phyloP scores from a whole-genome alignment of 768 basidiomycete genomes.

The Hirschioporus abietinus region DNA sequence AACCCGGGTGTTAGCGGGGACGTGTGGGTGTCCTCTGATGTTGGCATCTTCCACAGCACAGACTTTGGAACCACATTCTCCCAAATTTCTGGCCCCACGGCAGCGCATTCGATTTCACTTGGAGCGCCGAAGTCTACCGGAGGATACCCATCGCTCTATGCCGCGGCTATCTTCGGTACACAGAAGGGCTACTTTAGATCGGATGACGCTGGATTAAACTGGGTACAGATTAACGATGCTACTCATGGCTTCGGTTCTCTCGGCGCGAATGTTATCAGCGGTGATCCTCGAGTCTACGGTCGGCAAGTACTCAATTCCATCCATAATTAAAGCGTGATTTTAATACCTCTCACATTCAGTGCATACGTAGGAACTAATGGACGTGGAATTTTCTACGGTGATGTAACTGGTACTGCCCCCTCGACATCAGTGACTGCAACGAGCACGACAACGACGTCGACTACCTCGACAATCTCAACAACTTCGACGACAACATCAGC shows the following conservation, averaged over 20 bases:
- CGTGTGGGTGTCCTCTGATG: conserved; percentile 59
- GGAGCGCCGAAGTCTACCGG: conserved; percentile 43
- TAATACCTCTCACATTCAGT: conserved; percentile 22
- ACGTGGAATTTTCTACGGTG: conserved; percentile 49
- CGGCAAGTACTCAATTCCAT: conserved; percentile 40
- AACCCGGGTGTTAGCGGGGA: conserved; percentile 51
- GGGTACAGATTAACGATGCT: conserved; percentile 56
- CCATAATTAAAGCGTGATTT: not conserved
- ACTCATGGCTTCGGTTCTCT: conserved; percentile 52
- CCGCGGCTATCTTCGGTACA: conserved; percentile 45
- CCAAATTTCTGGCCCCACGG: conserved; percentile 37
- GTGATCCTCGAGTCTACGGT: conserved; percentile 48
- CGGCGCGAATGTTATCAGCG: conserved; percentile 40
- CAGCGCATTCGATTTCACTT: conserved; percentile 54
- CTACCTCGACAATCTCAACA: not conserved
- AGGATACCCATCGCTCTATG: conserved; percentile 51
- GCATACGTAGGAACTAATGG: conserved; percentile 61
- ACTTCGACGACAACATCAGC: not conserved
- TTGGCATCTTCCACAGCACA: conserved; percentile 53
- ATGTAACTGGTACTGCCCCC: conserved; percentile 15
- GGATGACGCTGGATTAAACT: conserved; percentile 49
- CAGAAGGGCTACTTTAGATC: conserved; percentile 47
- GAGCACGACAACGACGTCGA: not conserved
- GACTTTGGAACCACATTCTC: conserved; percentile 45
- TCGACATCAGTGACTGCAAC: conserved; percentile 4